Evolutionary conservation across 1,284 basidiomycete genomes (phyloP).

Genomic region (Ceratobasidium sp.): DNA sequence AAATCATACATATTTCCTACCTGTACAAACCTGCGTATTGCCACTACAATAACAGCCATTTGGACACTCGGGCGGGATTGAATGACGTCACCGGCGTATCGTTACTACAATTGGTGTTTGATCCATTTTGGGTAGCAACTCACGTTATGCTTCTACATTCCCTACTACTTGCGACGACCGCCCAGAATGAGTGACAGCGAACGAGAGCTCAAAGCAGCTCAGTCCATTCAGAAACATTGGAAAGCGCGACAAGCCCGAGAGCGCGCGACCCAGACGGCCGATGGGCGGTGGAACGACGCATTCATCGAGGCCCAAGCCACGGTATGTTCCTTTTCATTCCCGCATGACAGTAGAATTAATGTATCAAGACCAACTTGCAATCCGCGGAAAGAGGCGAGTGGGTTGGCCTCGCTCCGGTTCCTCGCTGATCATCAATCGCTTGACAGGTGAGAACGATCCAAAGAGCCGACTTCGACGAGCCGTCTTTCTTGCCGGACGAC

Average conservation of each 20-base stretch:
- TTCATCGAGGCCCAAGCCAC: constrained; percentile 52
- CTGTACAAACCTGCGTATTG: constrained; percentile 31
- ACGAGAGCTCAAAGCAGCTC: constrained; percentile 7
- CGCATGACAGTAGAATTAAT: constrained; percentile 6
- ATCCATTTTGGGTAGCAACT: neutral
- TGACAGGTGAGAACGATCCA: constrained; percentile 53
- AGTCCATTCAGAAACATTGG: constrained; percentile 10
- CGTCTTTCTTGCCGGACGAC: constrained; percentile 52
- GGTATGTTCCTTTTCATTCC: constrained; percentile 46
- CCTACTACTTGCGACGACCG: too few species aligned
- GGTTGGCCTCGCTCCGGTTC: neutral
- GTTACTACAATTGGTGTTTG: neutral
- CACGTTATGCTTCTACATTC: too few species aligned
- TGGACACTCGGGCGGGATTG: constrained; percentile 9
- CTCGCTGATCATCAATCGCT: constrained; percentile 39
- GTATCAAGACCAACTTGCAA: constrained; percentile 14
- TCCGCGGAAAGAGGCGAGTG: constrained; percentile 17
- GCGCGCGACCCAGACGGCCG: constrained; percentile 45
- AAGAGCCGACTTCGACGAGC: constrained; percentile 58
- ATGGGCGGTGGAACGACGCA: constrained; percentile 57
- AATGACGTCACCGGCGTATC: constrained; percentile 13
- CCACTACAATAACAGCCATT: constrained; percentile 22
- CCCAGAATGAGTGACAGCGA: constrained; percentile 1
- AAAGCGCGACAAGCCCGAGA: constrained; percentile 43
- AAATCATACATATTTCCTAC: constrained; percentile 27